Evolutionary conservation across 1,284 basidiomycete genomes (phyloP).

Genomic region (Puccinia horiana): DNA sequence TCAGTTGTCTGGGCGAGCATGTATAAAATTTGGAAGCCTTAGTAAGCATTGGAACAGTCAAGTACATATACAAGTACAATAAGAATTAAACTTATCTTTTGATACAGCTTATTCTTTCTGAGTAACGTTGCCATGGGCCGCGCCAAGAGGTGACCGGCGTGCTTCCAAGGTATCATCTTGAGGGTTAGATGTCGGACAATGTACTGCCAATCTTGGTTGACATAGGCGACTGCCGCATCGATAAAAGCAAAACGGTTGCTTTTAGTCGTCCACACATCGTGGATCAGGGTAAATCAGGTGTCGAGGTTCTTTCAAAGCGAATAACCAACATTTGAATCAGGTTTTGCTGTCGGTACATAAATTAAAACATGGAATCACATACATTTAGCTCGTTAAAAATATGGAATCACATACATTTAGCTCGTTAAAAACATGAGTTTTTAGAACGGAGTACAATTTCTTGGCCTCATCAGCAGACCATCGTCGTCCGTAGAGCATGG

Average conservation of each 20-base stretch:
- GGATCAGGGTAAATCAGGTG: not conserved
- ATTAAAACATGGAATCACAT: not conserved
- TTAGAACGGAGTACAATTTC: not conserved
- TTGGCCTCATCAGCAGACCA: not conserved
- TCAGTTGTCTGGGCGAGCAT: not conserved
- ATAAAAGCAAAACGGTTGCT: not conserved
- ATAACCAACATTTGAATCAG: not conserved
- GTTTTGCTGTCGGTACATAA: not conserved
- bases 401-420: not conserved
- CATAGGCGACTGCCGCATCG: not conserved
- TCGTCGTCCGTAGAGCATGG: not conserved
- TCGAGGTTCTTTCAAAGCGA: not conserved
- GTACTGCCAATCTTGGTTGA: not conserved
- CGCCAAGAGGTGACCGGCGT: not conserved
- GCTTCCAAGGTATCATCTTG: not conserved
- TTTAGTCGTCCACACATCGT: not conserved
- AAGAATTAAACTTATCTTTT: constrained; percentile 8
- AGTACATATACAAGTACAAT: not conserved
- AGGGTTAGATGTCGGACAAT: not conserved
- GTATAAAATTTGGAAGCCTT: not conserved
- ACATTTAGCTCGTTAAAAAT: not conserved
- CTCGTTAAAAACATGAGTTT: not conserved
- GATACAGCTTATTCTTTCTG: not conserved
- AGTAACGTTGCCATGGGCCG: not conserved
- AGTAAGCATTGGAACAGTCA: not conserved